Conservation (phyloP, 2,329 filamentous ascomycete species). For the Emericellopsis cladophorae region DNA sequence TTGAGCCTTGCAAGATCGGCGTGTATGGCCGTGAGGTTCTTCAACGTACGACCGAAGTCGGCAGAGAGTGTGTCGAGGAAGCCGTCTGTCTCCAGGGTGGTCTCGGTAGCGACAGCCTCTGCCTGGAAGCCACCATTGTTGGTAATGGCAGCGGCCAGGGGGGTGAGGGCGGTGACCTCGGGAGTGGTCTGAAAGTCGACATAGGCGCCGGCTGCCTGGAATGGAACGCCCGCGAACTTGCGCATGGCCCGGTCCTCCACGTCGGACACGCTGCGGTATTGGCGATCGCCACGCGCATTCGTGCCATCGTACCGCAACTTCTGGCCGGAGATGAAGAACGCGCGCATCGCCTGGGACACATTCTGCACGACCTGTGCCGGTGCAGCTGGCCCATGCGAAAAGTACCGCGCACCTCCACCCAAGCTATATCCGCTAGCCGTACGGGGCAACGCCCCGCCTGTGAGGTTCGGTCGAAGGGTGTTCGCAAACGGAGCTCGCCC, state of each 20-base stretch:
- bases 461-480: conserved; percentile 82
- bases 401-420: conserved; percentile 63
- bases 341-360: conserved; percentile 84
- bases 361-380: conserved; percentile 89
- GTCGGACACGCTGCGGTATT: conserved; percentile 64
- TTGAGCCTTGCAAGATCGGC: conserved; percentile 72
- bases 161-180: conserved; percentile 76
- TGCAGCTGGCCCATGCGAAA: conserved; percentile 74
- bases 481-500: conserved; percentile 77
- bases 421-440: conserved; percentile 81
- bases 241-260: conserved; percentile 61
- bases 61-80: conserved; percentile 75
- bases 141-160: conserved; percentile 44
- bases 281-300: conserved; percentile 59
- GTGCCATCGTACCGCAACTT: conserved; percentile 78
- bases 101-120: conserved; percentile 25
- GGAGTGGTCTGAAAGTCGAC: conserved; percentile 84
- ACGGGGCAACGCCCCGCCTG: conserved; percentile 71
- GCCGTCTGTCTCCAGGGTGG: conserved; percentile 68
- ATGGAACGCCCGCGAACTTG: conserved; percentile 49
- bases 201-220: conserved; percentile 57
- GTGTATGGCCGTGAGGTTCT: conserved; percentile 68
- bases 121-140: conserved; percentile 29
- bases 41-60: conserved; percentile 78
- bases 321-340: conserved; percentile 84